Conservation (phyloP, 352 stramenopile genomes). For the Phytophthora pini region DNA sequence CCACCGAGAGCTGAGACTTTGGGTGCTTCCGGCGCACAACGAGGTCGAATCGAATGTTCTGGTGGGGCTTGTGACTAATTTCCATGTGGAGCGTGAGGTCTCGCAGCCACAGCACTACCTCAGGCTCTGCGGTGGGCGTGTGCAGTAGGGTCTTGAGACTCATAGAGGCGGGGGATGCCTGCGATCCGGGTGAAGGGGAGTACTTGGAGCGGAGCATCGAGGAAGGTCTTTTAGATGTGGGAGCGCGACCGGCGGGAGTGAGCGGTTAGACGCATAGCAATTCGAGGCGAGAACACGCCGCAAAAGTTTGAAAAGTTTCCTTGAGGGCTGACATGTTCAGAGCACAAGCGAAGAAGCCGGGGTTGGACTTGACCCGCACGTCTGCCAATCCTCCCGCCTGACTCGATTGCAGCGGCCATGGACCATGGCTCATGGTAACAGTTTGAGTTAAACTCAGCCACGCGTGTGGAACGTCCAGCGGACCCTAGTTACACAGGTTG, state of each 20-base stretch:
- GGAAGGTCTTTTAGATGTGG: constrained; percentile 2
- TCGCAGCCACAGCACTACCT: constrained; percentile 31
- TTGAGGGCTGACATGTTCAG: constrained; percentile 13
- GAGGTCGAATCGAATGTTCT: constrained; percentile 29
- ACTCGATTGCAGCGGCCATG: not conserved
- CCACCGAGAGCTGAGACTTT: constrained; percentile 13
- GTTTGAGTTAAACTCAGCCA: not conserved
- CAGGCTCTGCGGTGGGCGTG: constrained; percentile 27
- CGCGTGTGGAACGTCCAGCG: too few species aligned
- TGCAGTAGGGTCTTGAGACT: constrained; percentile 25
- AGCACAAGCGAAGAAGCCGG: constrained; percentile 14
- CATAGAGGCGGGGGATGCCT: constrained; percentile 15
- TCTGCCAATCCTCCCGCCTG: constrained; percentile 8
- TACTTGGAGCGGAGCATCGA: constrained; percentile 17
- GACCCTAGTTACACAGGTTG: too few species aligned
- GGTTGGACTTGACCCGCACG: constrained; percentile 1
- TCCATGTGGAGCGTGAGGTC: constrained; percentile 29
- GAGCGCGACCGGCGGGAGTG: not conserved
- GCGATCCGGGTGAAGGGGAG: constrained; percentile 15
- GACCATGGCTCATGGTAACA: not conserved
- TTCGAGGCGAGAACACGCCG: not conserved
- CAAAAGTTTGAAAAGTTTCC: constrained; percentile 11
- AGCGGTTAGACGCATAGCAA: constrained; percentile 6
- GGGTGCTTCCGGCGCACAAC: constrained; percentile 16
- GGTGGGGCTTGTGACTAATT: constrained; percentile 22